A percentile compares a stretch with the other conserved stretches of the same genome.
Evolutionary conservation across 305 asterid species (phyloP).

Genomic region (Withania somnifera): DNA sequence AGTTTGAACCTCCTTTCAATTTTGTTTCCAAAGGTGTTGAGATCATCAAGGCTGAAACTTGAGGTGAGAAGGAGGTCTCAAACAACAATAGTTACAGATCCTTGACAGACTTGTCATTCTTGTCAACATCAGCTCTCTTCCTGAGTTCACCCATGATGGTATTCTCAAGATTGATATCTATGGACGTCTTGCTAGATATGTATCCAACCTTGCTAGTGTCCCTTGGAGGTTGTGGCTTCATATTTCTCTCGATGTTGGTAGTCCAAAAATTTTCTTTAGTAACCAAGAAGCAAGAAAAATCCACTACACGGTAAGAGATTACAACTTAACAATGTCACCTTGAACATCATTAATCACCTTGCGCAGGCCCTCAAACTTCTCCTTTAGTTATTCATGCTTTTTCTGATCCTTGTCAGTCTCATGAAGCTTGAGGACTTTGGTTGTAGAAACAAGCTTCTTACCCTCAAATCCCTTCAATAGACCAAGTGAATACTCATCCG

Average conservation of each 20-base stretch:
- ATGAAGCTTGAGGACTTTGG: constrained; percentile 30
- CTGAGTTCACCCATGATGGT: constrained; percentile 25
- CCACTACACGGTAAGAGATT: constrained; percentile 27
- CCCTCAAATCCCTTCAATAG: constrained; percentile 48
- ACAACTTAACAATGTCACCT: constrained; percentile 22
- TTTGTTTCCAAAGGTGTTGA: constrained; percentile 61
- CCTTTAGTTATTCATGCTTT: constrained; percentile 8
- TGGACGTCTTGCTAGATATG: constrained; percentile 25
- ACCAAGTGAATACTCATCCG: constrained; percentile 22
- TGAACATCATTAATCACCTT: constrained; percentile 23
- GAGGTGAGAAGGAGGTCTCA: constrained; percentile 64
- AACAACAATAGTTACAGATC: constrained; percentile 54
- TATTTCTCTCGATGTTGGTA: constrained; percentile 40
- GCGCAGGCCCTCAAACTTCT: constrained; percentile 21
- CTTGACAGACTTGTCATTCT: constrained; percentile 58
- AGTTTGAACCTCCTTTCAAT: constrained; percentile 66
- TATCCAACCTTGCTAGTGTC: constrained; percentile 26
- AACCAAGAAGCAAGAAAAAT: constrained; percentile 26
- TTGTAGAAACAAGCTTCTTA: constrained; percentile 60
- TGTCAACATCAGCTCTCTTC: constrained; percentile 24
- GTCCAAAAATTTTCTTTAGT: constrained; percentile 29
- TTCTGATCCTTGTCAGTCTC: constrained; percentile 19
- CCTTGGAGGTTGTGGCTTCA: constrained; percentile 30
- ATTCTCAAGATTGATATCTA: constrained; percentile 22
- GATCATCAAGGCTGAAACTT: constrained; percentile 68